These are phyloP conservation scores for Earliella scabrosa DNA, from an alignment of 1,284 basidiomycete species.

Conservation along the genomic window DNA sequence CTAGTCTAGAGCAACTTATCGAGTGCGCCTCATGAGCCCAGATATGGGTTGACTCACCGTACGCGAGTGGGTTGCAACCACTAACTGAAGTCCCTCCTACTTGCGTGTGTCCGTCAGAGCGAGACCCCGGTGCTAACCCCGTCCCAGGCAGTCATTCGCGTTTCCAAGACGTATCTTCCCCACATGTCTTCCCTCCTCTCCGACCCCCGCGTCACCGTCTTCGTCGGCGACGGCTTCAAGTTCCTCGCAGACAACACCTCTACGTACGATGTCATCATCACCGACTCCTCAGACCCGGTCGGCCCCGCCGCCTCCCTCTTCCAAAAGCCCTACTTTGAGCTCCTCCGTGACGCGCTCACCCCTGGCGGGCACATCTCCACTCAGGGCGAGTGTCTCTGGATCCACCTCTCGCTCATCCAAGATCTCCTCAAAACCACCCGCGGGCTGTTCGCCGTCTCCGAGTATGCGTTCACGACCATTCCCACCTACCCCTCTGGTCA, in stretches of 20 bases:
- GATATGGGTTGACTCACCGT: too few relatives aligned
- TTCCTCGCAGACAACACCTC: constrained; percentile 91
- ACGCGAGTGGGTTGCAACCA: too few relatives aligned
- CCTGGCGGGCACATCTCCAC: constrained; percentile 95
- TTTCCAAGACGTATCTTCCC: constrained; percentile 92
- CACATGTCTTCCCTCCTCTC: constrained; percentile 90
- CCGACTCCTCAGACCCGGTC: constrained; percentile 98
- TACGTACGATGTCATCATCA: constrained; percentile 98
- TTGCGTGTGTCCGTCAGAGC: too few relatives aligned
- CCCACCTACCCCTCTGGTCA: constrained; percentile 98
- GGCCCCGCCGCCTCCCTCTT: constrained; percentile 96
- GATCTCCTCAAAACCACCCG: constrained; percentile 78
- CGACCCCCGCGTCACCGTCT: constrained; percentile 86
- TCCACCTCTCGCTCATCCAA: constrained; percentile 90
- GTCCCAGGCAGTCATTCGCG: constrained; percentile 92
- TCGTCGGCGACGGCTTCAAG: constrained; percentile 97
- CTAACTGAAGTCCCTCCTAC: too few relatives aligned
- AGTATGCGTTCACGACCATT: constrained; percentile 97
- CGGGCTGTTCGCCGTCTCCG: constrained; percentile 82
- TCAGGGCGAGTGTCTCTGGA: constrained; percentile 96
- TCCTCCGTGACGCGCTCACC: constrained; percentile 88
- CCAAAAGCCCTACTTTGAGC: constrained; percentile 96
- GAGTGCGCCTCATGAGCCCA: too few relatives aligned
- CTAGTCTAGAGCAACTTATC: too few relatives aligned
- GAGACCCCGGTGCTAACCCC: too few relatives aligned